Evolutionary conservation across 1,284 basidiomycete species (phyloP).

Genomic region (Lentinus polychrous): DNA sequence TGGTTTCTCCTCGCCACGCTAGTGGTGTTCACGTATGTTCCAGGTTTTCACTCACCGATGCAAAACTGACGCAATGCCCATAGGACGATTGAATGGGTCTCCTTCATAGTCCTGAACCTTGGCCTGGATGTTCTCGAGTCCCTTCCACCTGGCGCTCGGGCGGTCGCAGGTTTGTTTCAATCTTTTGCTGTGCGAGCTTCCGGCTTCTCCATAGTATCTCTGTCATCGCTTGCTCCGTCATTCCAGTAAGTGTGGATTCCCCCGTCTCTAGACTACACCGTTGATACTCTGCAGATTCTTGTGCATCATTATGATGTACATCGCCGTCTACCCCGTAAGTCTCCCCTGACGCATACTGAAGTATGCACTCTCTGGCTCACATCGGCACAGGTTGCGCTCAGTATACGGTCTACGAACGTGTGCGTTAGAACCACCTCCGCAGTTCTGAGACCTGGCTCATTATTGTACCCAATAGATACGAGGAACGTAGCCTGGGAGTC

Average conservation of each 20-base stretch:
- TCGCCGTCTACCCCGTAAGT: constrained; percentile 47
- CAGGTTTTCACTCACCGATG: not conserved
- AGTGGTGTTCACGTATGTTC: constrained; percentile 38
- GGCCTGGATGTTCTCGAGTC: constrained; percentile 37
- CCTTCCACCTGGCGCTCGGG: constrained; percentile 40
- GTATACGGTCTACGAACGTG: constrained; percentile 78
- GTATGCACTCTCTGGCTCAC: not conserved
- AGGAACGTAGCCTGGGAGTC: constrained; percentile 64
- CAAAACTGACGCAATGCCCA: not conserved
- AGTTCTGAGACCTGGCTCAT: not conserved
- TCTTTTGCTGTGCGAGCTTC: constrained; percentile 70
- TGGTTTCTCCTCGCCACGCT: constrained; percentile 65
- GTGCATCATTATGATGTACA: constrained; percentile 73
- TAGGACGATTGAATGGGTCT: constrained; percentile 43
- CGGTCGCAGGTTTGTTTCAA: constrained; percentile 55
- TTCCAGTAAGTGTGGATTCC: constrained; percentile 39
- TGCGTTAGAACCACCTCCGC: constrained; percentile 32
- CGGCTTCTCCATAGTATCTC: constrained; percentile 65
- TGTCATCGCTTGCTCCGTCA: constrained; percentile 59
- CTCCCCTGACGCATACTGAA: too few relatives aligned
- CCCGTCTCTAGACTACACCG: not conserved
- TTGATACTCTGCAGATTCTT: constrained; percentile 43
- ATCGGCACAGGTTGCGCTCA: constrained; percentile 41
- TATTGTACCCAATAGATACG: constrained; percentile 33
- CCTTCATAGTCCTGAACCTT: constrained; percentile 51